Conservation (phyloP, 768 basidiomycete genomes). For the Russula earlei region DNA sequence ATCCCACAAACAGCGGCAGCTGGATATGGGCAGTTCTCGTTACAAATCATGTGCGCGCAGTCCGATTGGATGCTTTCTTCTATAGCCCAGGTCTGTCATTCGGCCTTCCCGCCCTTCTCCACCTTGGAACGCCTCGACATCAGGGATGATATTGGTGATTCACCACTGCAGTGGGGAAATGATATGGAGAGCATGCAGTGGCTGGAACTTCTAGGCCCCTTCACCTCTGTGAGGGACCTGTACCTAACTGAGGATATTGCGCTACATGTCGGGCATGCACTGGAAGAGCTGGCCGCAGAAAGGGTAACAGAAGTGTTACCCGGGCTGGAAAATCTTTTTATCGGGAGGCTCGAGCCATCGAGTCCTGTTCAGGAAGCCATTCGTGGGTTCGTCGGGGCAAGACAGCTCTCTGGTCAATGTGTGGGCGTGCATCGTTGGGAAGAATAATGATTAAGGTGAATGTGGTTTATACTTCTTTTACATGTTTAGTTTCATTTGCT, state of each 20-base stretch:
- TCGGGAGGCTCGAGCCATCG: background rate
- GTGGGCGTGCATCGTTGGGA: background rate
- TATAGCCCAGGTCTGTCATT: background rate
- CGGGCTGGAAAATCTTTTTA: background rate
- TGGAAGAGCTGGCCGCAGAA: background rate
- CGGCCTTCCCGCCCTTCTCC: background rate
- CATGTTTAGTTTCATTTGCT: no score
- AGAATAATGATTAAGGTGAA: no score
- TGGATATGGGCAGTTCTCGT: no score
- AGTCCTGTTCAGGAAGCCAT: background rate
- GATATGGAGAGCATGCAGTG: background rate
- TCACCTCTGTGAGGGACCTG: background rate
- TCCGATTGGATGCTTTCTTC: background rate
- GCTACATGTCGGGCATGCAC: background rate
- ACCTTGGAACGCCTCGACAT: background rate
- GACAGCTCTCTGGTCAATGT: background rate
- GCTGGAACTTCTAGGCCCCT: background rate
- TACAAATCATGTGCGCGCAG: no score
- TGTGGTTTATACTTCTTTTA: no score
- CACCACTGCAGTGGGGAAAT: no score
- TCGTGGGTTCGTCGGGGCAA: background rate
- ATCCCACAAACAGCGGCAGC: no score
- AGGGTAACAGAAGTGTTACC: background rate
- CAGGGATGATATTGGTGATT: no score
- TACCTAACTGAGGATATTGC: background rate